phyloP scores from a whole-genome alignment of 805 yeast species.

The Candida ascalaphidarum region DNA sequence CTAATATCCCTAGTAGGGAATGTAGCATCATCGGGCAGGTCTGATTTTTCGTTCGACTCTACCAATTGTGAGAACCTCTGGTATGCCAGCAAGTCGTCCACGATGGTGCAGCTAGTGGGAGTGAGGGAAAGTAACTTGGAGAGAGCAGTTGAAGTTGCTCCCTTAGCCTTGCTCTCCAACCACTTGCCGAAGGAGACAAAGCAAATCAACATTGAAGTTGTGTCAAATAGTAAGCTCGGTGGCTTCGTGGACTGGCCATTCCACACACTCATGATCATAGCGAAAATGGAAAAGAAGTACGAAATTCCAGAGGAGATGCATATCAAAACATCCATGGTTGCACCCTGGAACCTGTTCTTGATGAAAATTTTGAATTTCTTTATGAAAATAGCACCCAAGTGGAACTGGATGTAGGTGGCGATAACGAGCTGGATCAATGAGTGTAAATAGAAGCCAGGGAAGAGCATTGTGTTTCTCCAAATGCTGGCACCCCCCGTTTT shows the following conservation, averaged over 20 bases:
- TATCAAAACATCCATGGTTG: slow-evolving; percentile 90
- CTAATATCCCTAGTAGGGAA: slow-evolving; percentile 43
- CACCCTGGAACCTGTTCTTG: slow-evolving; percentile 45
- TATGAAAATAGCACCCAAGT: slow-evolving; percentile 62
- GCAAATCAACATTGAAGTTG: slow-evolving; percentile 73
- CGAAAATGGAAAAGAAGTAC: slow-evolving; percentile 60
- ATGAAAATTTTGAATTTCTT: slow-evolving; percentile 57
- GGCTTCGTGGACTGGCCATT: slow-evolving; percentile 30
- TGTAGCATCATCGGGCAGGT: slow-evolving; percentile 3
- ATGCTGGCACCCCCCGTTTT: slow-evolving; percentile 35
- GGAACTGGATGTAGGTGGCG: slow-evolving; percentile 53
- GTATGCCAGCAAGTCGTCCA: slow-evolving; percentile 31
- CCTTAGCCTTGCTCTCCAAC: slow-evolving; percentile 87
- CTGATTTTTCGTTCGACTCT: slow-evolving; percentile 2
- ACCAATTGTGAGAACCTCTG: slow-evolving; percentile 9
- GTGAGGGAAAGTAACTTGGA: slow-evolving; percentile 73
- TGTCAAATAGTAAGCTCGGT: slow-evolving; percentile 76
- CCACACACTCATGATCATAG: slow-evolving; percentile 45
- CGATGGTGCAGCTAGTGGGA: slow-evolving; percentile 66
- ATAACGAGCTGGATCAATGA: slow-evolving; percentile 52
- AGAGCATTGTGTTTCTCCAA: slow-evolving; percentile 22
- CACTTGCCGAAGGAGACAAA: slow-evolving; percentile 88
- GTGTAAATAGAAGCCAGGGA: slow-evolving; percentile 60
- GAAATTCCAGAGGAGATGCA: slow-evolving; percentile 76
- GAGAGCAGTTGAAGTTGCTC: slow-evolving; percentile 84